Conservation (phyloP, 441 rosid genomes). For the Manihot esculenta region DNA sequence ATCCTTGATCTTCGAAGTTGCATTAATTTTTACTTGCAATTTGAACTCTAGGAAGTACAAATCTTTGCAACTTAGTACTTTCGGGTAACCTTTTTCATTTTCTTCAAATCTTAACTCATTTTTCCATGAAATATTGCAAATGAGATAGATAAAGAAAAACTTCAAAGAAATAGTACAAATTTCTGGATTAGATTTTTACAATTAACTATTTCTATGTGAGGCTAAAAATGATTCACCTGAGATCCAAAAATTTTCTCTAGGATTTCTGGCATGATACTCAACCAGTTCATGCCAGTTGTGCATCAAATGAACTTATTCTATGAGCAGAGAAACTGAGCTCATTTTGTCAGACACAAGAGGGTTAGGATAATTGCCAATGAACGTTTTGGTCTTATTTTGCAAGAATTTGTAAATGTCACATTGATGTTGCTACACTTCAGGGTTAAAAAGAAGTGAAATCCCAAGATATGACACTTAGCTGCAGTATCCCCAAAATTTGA, state of each 20-base stretch:
- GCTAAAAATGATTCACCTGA: not conserved
- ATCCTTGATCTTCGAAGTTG: not conserved
- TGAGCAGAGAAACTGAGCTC: not conserved
- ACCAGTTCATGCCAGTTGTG: not conserved
- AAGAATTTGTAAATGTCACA: not conserved
- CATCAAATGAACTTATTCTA: not conserved
- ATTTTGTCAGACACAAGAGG: not conserved
- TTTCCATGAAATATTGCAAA: not conserved
- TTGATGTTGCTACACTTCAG: not conserved
- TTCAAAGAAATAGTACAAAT: not conserved
- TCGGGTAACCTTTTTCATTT: not conserved
- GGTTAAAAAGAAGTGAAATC: not conserved
- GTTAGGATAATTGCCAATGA: not conserved
- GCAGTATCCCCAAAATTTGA: not conserved
- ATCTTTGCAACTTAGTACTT: not conserved
- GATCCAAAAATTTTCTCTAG: not conserved
- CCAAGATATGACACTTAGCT: not conserved
- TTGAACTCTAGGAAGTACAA: not conserved
- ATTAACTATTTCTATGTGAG: not conserved
- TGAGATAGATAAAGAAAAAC: not conserved
- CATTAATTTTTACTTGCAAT: not conserved
- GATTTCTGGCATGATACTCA: not conserved
- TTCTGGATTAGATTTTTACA: not conserved
- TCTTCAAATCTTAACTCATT: not conserved
- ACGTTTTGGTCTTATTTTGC: not conserved